A percentile compares a stretch with the other conserved stretches of the same genome.
phyloP scores from a whole-genome alignment of 164 flowering plant species.

The Vitis vinifera region DNA sequence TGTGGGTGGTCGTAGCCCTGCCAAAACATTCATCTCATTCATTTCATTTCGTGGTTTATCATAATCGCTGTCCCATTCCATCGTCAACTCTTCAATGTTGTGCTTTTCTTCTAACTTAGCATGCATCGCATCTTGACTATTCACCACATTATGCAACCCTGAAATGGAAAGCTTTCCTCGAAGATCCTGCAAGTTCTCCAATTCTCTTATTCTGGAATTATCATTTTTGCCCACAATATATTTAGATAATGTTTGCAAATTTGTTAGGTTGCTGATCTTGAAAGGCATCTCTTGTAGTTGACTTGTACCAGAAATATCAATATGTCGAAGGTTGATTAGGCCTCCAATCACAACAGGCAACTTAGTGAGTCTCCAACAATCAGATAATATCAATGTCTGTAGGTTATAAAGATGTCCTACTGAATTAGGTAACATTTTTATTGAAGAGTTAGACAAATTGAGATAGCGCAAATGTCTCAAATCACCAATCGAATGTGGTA shows the following conservation, averaged over 20 bases:
- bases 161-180: conserved; percentile 11
- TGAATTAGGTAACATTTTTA: conserved; percentile 11
- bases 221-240: background rate
- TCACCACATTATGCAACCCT: conserved; percentile 7
- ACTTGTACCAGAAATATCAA: background rate
- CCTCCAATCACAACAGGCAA: conserved; percentile 2
- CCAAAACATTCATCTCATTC: conserved; percentile 2
- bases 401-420: conserved; percentile 2
- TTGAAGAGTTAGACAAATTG: conserved; percentile 8
- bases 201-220: background rate
- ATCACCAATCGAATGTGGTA: conserved; percentile 8
- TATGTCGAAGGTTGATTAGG: conserved; percentile 12
- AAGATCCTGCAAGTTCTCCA: background rate
- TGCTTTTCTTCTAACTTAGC: background rate
- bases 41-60: background rate
- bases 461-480: conserved; percentile 15
- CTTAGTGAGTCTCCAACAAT: background rate
- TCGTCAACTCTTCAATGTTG: background rate
- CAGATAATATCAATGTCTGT: conserved; percentile 9
- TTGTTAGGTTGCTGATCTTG: conserved; percentile 7
- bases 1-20: conserved; percentile 4
- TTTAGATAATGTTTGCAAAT: conserved; percentile 5
- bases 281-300: conserved; percentile 3
- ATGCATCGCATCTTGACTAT: background rate
- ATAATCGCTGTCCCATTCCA: conserved; percentile 1